Evolutionary conservation across 2,329 filamentous ascomycete species (phyloP).

Genomic region (Hymenoscyphus fraxineus): DNA sequence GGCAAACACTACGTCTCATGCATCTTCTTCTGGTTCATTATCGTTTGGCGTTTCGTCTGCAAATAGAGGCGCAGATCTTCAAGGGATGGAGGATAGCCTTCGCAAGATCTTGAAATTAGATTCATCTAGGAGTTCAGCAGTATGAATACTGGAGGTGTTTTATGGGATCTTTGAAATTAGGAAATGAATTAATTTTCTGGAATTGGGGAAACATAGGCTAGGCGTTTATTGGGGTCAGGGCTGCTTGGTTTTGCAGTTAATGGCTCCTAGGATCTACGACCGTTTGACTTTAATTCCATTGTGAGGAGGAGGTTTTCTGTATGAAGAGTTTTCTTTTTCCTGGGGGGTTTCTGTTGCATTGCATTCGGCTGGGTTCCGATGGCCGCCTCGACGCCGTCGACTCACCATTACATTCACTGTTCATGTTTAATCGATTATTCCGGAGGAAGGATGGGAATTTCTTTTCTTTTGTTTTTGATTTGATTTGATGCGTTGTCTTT

Average conservation of each 20-base stretch:
- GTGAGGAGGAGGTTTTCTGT: conserved; percentile 15
- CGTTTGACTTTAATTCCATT: conserved; percentile 14
- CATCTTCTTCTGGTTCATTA: conserved; percentile 20
- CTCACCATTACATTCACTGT: neutral
- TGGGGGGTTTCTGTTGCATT: neutral
- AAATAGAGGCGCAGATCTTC: conserved; percentile 26
- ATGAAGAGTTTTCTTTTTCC: conserved; percentile 8
- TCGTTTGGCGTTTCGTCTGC: conserved; percentile 21
- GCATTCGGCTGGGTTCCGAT: neutral
- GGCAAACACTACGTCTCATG: conserved; percentile 16
- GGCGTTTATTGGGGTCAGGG: conserved; percentile 17
- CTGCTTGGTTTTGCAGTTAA: conserved; percentile 17
- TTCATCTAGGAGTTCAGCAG: conserved; percentile 19
- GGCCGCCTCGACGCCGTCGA: conserved; percentile 3
- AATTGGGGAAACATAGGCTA: conserved; percentile 17
- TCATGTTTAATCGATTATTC: neutral
- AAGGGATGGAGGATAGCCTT: conserved; percentile 35
- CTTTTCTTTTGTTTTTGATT: conserved; percentile 16
- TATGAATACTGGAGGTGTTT: neutral
- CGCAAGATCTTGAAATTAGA: conserved; percentile 35
- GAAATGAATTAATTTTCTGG: conserved; percentile 28
- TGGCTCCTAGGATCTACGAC: conserved; percentile 11
- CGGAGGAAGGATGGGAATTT: neutral
- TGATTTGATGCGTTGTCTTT: conserved; percentile 16
- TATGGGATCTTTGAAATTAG: conserved; percentile 18